Base-by-base conservation (phyloP, 441 rosid species). In the Pelargonium myrrhifolium region DNA sequence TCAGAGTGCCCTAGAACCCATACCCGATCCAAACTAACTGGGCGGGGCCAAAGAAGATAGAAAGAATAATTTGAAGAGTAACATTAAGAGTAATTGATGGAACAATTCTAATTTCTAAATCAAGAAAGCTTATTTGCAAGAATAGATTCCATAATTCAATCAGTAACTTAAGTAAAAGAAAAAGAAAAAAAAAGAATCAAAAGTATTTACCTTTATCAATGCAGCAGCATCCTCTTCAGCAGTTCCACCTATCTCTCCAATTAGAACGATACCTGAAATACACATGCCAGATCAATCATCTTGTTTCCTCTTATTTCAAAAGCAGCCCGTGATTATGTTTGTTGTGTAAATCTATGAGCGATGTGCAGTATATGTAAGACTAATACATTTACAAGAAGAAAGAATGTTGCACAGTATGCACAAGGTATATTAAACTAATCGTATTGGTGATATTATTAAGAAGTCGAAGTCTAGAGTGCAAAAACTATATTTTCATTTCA, bases 191-290 rank as follows among this genome's bases (percentile, higher is more conserved):
- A n/a, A n/a, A n/a, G n/a, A n/a, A 18, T 7, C 9, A 6, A 35
- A 53, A 53, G 22, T 7, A n/a, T 15, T 53, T 53, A 53, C 59
- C 59, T 53, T 53, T 53, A 53, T 53, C 59, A 53, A 53, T 53
- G 59, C 59, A 18, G 59, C 59, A 53, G 59, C 59, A 53, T 53
- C 59, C 59, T 53, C 59, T 18, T 53, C 59, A 53, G 59, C 59
- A 53, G 59, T 53, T 9, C 59, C 59, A 15, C 59, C 59, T 53
- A 53, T 53, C 59, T 53, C 59, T 53, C 59, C 59, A 18, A 53
- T 53, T 53, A 53, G 59, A 53, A 53, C 59, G 11, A 53, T 53
- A 15, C 59, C 59, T 53, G 59, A 53, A 53, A 17, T 53, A 21
- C 22, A 53, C 24, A 53, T 21, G 9, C 24, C 9, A 21, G 15